These are phyloP conservation scores for Oxalis stricta DNA, from an alignment of 441 rosid genomes.

Conservation along the genomic window DNA sequence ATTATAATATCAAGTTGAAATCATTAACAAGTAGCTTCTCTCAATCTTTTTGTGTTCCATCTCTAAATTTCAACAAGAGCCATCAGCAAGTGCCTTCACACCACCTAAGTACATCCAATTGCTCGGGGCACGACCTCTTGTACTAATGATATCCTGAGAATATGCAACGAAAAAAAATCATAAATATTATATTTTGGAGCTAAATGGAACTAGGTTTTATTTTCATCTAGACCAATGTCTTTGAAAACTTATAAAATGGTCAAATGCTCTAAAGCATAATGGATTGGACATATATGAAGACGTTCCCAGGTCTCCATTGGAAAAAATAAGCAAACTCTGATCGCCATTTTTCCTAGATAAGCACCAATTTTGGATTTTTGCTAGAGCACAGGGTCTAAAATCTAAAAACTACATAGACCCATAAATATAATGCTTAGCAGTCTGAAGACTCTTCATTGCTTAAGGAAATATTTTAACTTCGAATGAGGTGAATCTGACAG, in stretches of 20 bases:
- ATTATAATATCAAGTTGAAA: too few species aligned
- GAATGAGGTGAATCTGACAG: too few species aligned
- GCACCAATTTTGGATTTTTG: too few species aligned
- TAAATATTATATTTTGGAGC: too few species aligned
- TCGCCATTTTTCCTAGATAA: slow-evolving; percentile 57
- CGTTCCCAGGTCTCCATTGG: slow-evolving; percentile 66
- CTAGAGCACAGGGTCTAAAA: too few species aligned
- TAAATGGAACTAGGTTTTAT: not conserved
- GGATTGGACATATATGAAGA: slow-evolving; percentile 38
- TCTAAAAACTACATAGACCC: too few species aligned
- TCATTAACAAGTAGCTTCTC: too few species aligned
- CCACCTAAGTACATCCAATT: slow-evolving; percentile 80
- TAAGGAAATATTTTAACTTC: too few species aligned
- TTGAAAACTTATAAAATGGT: not conserved
- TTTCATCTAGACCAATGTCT: not conserved
- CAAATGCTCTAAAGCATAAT: slow-evolving; percentile 3
- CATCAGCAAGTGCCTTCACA: slow-evolving; percentile 88
- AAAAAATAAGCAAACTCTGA: slow-evolving; percentile 79
- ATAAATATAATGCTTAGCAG: too few species aligned
- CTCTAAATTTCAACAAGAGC: too few species aligned
- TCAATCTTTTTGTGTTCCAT: too few species aligned
- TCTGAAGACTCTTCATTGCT: not conserved
- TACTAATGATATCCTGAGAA: slow-evolving; percentile 38
- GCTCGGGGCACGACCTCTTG: slow-evolving; percentile 39
- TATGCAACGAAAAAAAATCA: too few species aligned